phyloP scores from a whole-genome alignment of 2,329 filamentous ascomycete genomes.

The Sphaerulina vaccinii region DNA sequence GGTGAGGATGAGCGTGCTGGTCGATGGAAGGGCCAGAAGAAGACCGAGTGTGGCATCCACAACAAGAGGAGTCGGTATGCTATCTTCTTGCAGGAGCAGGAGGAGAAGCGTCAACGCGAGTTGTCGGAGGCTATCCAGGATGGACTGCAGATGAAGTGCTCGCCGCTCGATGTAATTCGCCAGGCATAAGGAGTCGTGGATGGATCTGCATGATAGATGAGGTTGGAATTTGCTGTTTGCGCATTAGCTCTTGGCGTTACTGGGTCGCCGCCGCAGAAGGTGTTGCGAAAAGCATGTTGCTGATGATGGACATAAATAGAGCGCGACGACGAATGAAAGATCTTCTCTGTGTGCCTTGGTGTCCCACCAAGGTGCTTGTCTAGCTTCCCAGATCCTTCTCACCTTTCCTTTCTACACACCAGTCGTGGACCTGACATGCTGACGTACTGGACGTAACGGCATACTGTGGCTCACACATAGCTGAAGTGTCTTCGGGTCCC shows the following conservation, averaged over 20 bases:
- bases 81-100: slow-evolving; percentile 73
- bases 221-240: background rate
- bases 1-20: slow-evolving; percentile 95
- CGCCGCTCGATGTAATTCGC: slow-evolving; percentile 34
- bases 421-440: no score
- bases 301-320: background rate
- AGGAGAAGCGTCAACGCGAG: slow-evolving; percentile 64
- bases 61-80: slow-evolving; percentile 95
- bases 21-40: slow-evolving; percentile 91
- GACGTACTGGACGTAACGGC: no score
- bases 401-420: background rate
- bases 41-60: slow-evolving; percentile 98
- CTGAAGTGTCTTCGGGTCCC: no score
- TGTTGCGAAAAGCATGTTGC: slow-evolving; percentile 3
- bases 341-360: slow-evolving; percentile 14
- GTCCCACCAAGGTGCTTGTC: slow-evolving; percentile 13
- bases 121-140: slow-evolving; percentile 41
- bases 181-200: slow-evolving; percentile 22
- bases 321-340: background rate
- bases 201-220: slow-evolving; percentile 8
- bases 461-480: no score
- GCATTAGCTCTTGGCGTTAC: slow-evolving; percentile 6
- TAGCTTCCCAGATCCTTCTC: slow-evolving; percentile 7
- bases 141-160: slow-evolving; percentile 36
- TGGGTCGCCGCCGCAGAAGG: slow-evolving; percentile 5